Evolutionary conservation across 306 rosid genomes (phyloP).

Genomic region (Leucaena leucocephala): DNA sequence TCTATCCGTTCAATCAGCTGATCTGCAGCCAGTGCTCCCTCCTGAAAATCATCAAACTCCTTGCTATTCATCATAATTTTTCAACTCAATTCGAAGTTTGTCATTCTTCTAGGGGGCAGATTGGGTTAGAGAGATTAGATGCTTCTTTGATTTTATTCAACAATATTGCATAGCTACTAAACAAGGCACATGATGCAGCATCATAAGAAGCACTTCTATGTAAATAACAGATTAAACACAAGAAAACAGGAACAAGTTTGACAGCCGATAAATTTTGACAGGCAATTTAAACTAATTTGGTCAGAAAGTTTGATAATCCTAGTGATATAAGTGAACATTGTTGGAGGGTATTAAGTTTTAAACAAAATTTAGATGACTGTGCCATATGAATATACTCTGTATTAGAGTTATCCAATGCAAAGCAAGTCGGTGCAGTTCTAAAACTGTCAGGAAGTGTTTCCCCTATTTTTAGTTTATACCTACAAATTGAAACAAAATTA

Average conservation of each 20-base stretch:
- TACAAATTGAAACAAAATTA: background rate
- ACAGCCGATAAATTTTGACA: conserved; percentile 2
- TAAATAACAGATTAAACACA: conserved; percentile 31
- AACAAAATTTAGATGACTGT: background rate
- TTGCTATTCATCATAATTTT: background rate
- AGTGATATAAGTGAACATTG: background rate
- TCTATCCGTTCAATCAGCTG: conserved; percentile 79
- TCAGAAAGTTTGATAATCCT: background rate
- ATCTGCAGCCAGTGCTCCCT: conserved; percentile 81
- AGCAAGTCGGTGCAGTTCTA: conserved; percentile 7
- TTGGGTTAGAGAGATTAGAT: background rate
- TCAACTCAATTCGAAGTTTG: background rate
- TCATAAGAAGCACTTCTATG: background rate
- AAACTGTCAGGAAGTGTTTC: background rate
- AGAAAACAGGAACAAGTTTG: conserved; percentile 7
- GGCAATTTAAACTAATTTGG: background rate
- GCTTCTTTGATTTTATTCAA: background rate
- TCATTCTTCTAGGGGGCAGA: background rate
- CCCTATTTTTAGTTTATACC: background rate
- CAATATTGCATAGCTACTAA: conserved; percentile 1
- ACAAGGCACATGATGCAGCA: conserved; percentile 20
- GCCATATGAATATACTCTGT: no score
- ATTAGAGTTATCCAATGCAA: background rate
- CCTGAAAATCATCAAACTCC: conserved; percentile 54
- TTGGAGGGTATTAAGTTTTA: background rate